Base-by-base conservation (phyloP, 768 basidiomycete species). In the Ramaria sp. region DNA sequence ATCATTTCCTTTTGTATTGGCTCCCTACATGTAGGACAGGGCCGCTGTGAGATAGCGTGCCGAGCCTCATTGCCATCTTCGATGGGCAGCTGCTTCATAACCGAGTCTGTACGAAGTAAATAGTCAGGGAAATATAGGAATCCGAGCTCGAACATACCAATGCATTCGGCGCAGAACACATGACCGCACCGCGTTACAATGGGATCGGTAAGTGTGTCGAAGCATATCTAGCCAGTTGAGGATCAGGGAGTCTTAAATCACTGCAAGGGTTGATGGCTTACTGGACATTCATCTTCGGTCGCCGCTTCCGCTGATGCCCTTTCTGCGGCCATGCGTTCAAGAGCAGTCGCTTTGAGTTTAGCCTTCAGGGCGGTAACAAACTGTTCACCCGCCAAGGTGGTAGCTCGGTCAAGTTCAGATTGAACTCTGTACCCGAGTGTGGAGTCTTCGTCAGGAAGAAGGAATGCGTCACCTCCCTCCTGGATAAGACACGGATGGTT, bases 401-500 rank as follows among this genome's bases (percentile, higher is more conserved):
- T 56, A 17, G 55, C 59, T n/a, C 54, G 76, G 5, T 71, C 64
- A 13, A 80, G 61, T 57, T 80, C 80, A 7, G 67, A 69, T 22
- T 71, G 66, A 43, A 70, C 60, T 39, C 73, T 68, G 5, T 64
- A 61, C 54, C 59, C 63, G 17, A 61, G 61, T 49, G 65, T 62
- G n/a, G 70, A 67, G 27, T 73, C 68, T 55, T 78, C 73, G 17
- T 74, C 72, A 4, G 72, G 63, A 15, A 63, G 63, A n/a, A 79
- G 65, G 56, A 75, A 78, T 0, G 77, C 75, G 0, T 67, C 70
- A 2, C 70, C 76, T 37, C 75, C 73, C 61, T 83, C 81, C 63
- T 80, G 78, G 33, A 88, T 80, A 7, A 88, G 71, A 13, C 74
- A 77, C 1, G 87, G 82, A 65, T 87, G 86, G 38, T 79, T 78